A percentile compares a stretch with the other conserved stretches of the same genome.
Evolutionary conservation across 305 asterid species (phyloP).

Genomic region (Fraxinus nigra): DNA sequence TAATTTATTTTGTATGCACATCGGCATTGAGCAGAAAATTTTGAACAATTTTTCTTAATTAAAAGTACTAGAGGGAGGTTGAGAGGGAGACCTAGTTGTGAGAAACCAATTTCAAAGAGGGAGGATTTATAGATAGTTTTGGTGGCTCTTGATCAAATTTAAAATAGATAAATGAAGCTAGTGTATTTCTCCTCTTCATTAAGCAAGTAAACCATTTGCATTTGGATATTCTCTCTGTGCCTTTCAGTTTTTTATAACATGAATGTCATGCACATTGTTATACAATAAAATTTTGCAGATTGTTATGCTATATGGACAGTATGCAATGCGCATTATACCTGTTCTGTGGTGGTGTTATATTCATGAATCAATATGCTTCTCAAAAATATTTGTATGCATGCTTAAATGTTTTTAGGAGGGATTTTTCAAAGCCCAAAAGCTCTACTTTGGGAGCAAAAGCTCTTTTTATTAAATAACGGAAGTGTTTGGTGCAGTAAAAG

Average conservation of each 20-base stretch:
- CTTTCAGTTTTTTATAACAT: background rate
- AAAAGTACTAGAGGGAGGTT: background rate
- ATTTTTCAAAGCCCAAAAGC: constrained; percentile 13
- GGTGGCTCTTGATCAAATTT: background rate
- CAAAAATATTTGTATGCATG: background rate
- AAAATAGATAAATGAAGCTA: background rate
- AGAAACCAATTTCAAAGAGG: background rate
- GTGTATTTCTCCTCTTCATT: background rate
- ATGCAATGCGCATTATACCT: constrained; percentile 9
- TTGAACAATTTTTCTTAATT: background rate
- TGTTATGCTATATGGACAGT: background rate
- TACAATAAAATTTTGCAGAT: background rate
- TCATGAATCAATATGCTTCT: background rate
- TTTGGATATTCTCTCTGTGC: background rate
- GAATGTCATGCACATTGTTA: background rate
- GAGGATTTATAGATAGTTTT: background rate
- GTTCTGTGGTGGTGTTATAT: background rate
- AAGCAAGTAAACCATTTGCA: too few species aligned
- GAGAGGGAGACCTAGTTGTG: background rate
- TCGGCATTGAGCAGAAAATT: background rate
- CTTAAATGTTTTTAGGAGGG: background rate
- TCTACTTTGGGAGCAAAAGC: background rate
- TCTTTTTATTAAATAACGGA: background rate
- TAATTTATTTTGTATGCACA: background rate
- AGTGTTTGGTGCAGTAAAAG: background rate